phyloP scores from a whole-genome alignment of 2,329 filamentous ascomycete species.

The Aspergillus cejpii region DNA sequence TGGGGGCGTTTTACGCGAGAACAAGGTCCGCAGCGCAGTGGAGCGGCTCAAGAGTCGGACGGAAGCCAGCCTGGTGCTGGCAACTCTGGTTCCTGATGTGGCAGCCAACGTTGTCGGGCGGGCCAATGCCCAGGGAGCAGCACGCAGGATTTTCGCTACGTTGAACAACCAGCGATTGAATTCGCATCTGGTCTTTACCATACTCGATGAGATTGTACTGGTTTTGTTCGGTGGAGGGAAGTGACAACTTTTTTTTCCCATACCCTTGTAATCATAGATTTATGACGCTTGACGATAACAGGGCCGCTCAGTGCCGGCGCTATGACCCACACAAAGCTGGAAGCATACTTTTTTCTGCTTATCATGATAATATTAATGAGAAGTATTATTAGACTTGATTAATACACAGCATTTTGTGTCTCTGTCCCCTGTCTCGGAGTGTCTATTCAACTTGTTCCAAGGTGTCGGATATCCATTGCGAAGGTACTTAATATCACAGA shows the following conservation, averaged over 20 bases:
- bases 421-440: too few species aligned
- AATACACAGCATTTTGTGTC: too few species aligned
- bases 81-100: slow-evolving; percentile 81
- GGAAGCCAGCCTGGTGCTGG: slow-evolving; percentile 83
- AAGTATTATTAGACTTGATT: too few species aligned
- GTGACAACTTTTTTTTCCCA: not conserved
- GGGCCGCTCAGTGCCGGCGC: too few species aligned
- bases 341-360: too few species aligned
- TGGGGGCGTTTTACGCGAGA: slow-evolving; percentile 42
- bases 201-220: slow-evolving; percentile 63
- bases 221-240: slow-evolving; percentile 51
- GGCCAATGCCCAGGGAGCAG: slow-evolving; percentile 83
- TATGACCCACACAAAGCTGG: too few species aligned
- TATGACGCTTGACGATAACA: not conserved
- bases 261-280: not conserved
- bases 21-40: slow-evolving; percentile 54
- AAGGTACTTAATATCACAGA: too few species aligned
- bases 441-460: too few species aligned
- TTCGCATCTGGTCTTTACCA: slow-evolving; percentile 62
- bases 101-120: slow-evolving; percentile 89
- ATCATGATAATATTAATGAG: too few species aligned
- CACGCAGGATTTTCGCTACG: slow-evolving; percentile 79
- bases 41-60: slow-evolving; percentile 76
- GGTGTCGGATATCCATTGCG: too few species aligned
- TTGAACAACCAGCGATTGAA: slow-evolving; percentile 88